Evolutionary conservation across 1,284 basidiomycete genomes (phyloP), one percentile per base, ranked within the genome.

Genomic region (Boletus semigastroideus): DNA sequence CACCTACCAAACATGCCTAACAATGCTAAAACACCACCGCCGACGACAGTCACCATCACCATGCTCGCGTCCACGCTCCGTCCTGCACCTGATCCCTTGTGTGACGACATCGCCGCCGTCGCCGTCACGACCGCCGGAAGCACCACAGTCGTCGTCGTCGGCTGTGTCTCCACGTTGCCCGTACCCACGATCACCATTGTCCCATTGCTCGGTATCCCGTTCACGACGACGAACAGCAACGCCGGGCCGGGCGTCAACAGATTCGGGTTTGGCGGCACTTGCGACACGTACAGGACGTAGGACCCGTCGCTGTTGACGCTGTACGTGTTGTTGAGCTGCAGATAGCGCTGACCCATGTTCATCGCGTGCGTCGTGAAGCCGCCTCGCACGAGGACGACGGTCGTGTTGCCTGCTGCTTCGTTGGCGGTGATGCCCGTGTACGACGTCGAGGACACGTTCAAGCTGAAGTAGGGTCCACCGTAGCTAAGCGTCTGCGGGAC

Each of bases 311-410:
- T 69, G 59, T 79, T 76, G 55, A 80, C 79, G 0, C 77, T 80
- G 65, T 78, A 86, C n/a, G 78, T 73, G 67, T 74, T 70, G 67
- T 81, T 74, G 41, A 82, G 60, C 58, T 75, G 70, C 31, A 78
- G 59, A 52, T 69, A 72, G 3, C 79, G 72, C 55, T 80, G 79
- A 16, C 78, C 79, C 77, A 82, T 83, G 72, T 84, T 84, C 73
- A 87, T 80, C 46, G 80, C 86, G 70, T 91, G 88, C 0, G 87
- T 91, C 4, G 84, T 83, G 74, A 87, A 91, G 3, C 88, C 88
- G 25, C 81, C 77, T 47, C 89, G 82, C 59, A 87, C 79, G 58
- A 91, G 67, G 53, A 84, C 79, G 11, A 87, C 82, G 39, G 81
- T 83, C 49, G 87, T 86, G 63, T 79, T 78, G 59, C 79, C 78